Percentiles rank a stretch among this genome's conserved stretches.
Evolutionary conservation across 805 yeast species (phyloP).

Genomic region (Pichia insulana): DNA sequence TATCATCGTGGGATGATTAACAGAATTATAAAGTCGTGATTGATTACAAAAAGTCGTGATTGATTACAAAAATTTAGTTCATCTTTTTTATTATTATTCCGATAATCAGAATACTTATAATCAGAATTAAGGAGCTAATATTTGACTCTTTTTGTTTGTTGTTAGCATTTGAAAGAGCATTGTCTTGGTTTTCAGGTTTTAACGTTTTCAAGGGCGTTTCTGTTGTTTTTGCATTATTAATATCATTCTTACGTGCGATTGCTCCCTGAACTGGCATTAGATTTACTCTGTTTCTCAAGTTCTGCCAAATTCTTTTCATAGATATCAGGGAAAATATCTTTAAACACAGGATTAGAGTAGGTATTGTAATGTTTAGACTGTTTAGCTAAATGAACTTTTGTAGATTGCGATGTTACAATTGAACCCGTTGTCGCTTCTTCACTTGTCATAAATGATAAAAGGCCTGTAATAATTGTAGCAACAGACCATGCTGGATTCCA

Average conservation of each 20-base stretch:
- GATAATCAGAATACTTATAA: no score
- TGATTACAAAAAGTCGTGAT: no score
- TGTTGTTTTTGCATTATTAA: slow-evolving; percentile 15
- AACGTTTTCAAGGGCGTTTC: slow-evolving; percentile 2
- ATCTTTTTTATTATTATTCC: no score
- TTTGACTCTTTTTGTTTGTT: no score
- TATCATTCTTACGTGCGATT: not conserved
- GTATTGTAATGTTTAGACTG: slow-evolving; percentile 55
- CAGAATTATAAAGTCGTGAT: not conserved
- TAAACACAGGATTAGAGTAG: slow-evolving; percentile 47
- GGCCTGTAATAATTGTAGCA: slow-evolving; percentile 76
- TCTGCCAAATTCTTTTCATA: slow-evolving; percentile 32
- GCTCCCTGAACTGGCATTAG: not conserved
- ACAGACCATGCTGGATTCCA: slow-evolving; percentile 99
- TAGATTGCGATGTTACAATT: slow-evolving; percentile 51
- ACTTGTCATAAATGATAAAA: slow-evolving; percentile 87
- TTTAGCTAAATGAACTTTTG: slow-evolving; percentile 48
- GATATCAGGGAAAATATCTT: slow-evolving; percentile 59
- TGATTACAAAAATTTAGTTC: no score
- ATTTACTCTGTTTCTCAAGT: no score
- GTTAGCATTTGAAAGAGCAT: no score
- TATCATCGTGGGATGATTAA: not conserved
- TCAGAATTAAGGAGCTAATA: no score
- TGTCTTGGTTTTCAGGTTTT: no score
- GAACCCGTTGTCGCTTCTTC: slow-evolving; percentile 81